phyloP scores from a whole-genome alignment of 2,329 filamentous ascomycete genomes.

The Didymella lethalis region DNA sequence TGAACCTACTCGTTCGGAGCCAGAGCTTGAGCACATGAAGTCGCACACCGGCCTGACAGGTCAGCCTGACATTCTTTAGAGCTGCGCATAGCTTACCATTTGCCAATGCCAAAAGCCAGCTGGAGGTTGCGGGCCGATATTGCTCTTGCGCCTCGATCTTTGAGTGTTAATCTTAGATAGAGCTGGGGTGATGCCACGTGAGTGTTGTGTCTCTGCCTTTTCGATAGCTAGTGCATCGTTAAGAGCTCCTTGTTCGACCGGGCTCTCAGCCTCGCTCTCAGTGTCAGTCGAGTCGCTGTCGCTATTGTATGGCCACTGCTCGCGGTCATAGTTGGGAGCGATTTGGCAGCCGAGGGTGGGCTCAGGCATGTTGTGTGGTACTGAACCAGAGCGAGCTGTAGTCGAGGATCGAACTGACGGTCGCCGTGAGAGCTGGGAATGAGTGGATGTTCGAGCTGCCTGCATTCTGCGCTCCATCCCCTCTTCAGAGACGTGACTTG shows the following conservation, averaged over 20 bases:
- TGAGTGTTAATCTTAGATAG: constrained; percentile 22
- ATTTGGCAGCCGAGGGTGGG: constrained; percentile 40
- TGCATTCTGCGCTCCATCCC: neutral
- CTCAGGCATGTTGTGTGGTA: constrained; percentile 23
- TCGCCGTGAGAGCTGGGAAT: neutral
- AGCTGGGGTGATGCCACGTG: constrained; percentile 10
- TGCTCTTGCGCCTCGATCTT: constrained; percentile 33
- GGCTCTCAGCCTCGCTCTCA: constrained; percentile 18
- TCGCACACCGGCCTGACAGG: constrained; percentile 34
- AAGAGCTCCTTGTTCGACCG: constrained; percentile 3
- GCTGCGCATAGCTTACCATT: constrained; percentile 27
- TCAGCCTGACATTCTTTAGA: neutral
- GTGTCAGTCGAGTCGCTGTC: constrained; percentile 19
- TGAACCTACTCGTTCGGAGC: constrained; percentile 35
- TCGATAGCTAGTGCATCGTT: constrained; percentile 25
- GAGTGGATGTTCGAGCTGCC: neutral
- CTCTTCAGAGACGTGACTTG: neutral
- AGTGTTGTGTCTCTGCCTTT: constrained; percentile 34
- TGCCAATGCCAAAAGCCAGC: constrained; percentile 42
- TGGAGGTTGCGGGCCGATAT: constrained; percentile 23
- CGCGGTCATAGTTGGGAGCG: constrained; percentile 35
- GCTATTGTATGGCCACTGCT: constrained; percentile 25
- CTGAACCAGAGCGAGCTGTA: neutral
- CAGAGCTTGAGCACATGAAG: constrained; percentile 42
- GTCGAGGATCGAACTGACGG: constrained; percentile 2